Base-by-base conservation (phyloP, 257 asterid genomes). In the Salvia rosmarinus region DNA sequence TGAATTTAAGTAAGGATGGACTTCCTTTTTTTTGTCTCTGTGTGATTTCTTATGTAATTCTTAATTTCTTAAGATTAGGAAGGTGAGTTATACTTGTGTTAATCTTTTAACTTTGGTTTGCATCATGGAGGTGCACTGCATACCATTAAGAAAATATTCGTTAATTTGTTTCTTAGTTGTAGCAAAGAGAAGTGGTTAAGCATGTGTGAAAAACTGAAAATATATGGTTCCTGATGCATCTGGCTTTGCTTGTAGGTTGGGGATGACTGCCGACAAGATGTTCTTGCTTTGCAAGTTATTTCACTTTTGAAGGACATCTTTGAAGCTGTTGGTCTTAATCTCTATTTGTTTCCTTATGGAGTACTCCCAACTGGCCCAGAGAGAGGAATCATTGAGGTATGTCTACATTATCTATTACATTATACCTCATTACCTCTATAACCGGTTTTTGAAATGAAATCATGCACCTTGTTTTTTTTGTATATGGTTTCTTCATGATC, bases 211-310 rank as follows among this genome's bases (percentile, higher is more conserved):
- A 42, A 9, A 47, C 23, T 3, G 9, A 52, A 54, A 42, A 9
- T 52, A 13, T 73, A 32, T 61, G 67, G 52, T 70, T 37, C 64
- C 82, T 70, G 80, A 64, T 71, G 49, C 49, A 30, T 63, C 76
- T 83, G 79, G 1, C 59, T 77, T 35, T 77, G 56, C 51, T 52
- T 55, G 35, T 81, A 95, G 99, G 98, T 95, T 74, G 99, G 99
- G 75, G 99, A 95, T 89, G 99, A 95, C 72, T 95, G 99, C 77
- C 88, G 99, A 42, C 98, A 95, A 82, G 99, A 95, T 56, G 97
- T 95, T 70, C 96, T 95, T 76, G 98, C 99, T 64, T 82, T 95
- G 80, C 99, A 95, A 88, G 99, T 95, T 50, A 95, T 95, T 84
- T 89, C 98, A 66, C 99, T 95, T 79, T 75, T 95, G 74, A 95